Evolutionary conservation across 2,329 filamentous ascomycete genomes (phyloP).

Genomic region (Elsinoe necatrix): DNA sequence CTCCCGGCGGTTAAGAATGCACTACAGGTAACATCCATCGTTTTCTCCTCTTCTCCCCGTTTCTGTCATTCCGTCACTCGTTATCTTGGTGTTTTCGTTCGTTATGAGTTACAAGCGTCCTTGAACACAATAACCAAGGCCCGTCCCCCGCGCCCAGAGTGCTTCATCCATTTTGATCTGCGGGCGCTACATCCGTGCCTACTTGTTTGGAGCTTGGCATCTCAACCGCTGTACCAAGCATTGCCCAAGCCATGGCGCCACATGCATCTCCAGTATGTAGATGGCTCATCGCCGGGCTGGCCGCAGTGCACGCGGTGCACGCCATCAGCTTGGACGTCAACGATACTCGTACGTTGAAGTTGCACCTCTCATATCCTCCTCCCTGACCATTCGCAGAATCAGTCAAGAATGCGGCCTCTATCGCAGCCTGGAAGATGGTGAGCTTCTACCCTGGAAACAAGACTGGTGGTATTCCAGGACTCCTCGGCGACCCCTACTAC

Average conservation of each 20-base stretch:
- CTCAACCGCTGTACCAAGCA: not conserved
- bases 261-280: not conserved
- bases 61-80: not conserved
- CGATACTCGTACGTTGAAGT: not conserved
- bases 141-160: not conserved
- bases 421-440: conserved; percentile 28
- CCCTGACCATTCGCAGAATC: conserved; percentile 22
- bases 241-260: not conserved
- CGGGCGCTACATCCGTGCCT: not conserved
- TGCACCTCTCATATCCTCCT: not conserved
- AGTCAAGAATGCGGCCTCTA: conserved; percentile 27
- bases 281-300: not conserved
- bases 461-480: conserved; percentile 16
- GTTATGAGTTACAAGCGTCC: not conserved
- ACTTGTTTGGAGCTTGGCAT: not conserved
- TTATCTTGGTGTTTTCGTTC: not conserved
- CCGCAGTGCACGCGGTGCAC: not conserved
- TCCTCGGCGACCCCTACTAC: conserved; percentile 48
- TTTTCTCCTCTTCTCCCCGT: not conserved
- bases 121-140: not conserved
- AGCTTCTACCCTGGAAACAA: conserved; percentile 30
- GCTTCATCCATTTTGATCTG: not conserved
- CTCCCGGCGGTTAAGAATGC: not conserved
- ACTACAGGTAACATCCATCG: not conserved
- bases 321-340: not conserved